A percentile compares a stretch with the other conserved stretches of the same genome.
Conservation (phyloP, 169 alveolate genomes). For the Plasmodium reichenowi region DNA sequence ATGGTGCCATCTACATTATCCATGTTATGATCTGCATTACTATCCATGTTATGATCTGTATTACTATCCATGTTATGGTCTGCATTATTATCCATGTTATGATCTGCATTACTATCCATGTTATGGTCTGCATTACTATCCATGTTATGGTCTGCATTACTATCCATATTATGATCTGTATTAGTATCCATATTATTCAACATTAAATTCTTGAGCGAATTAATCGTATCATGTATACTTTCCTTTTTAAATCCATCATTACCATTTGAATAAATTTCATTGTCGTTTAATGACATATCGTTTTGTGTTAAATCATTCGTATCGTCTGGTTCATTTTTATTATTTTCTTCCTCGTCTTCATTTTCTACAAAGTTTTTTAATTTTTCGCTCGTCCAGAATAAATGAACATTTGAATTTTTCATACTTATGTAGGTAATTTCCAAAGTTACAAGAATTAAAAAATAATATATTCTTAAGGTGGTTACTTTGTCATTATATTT, state of each 20-base stretch:
- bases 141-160: background rate
- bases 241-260: conserved; percentile 6
- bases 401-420: conserved; percentile 18
- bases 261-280: background rate
- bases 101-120: background rate
- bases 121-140: background rate
- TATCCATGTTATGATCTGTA: background rate
- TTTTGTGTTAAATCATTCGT: background rate
- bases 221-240: conserved; percentile 30
- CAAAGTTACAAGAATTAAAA: conserved; percentile 2
- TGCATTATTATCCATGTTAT: background rate
- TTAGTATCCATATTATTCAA: background rate
- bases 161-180: background rate
- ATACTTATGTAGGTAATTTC: conserved; percentile 18
- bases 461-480: conserved; percentile 30
- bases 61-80: too few relatives aligned
- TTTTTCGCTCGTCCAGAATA: conserved; percentile 42
- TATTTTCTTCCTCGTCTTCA: conserved; percentile 14
- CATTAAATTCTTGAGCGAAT: conserved; percentile 17
- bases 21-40: background rate
- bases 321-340: background rate
- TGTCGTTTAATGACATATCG: background rate
- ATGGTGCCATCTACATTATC: background rate
- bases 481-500: conserved; percentile 45
- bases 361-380: conserved; percentile 7